Evolutionary conservation across 2,329 filamentous ascomycete genomes (phyloP).

Genomic region (Dactylellina leptospora): DNA sequence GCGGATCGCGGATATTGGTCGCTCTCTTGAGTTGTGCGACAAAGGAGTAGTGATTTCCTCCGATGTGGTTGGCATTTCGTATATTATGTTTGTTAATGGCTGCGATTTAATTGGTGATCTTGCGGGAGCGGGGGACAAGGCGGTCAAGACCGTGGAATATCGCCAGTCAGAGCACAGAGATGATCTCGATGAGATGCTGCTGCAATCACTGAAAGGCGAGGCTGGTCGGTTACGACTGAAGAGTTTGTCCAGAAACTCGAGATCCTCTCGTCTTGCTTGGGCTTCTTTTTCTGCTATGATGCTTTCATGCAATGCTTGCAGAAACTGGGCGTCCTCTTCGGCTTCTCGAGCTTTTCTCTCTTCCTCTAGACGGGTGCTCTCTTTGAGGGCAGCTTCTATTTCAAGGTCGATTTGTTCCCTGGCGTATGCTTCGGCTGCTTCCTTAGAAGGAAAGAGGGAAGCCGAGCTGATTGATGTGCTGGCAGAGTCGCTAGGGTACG

Average conservation of each 20-base stretch:
- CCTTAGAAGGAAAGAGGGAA: slow-evolving; percentile 46
- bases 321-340: slow-evolving; percentile 45
- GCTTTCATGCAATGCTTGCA: slow-evolving; percentile 48
- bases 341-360: slow-evolving; percentile 40
- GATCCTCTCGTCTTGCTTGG: slow-evolving; percentile 45
- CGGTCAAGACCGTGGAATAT: slow-evolving; percentile 40
- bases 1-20: slow-evolving; percentile 46
- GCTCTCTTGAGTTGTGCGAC: slow-evolving; percentile 49
- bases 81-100: slow-evolving; percentile 28
- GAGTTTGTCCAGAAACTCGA: slow-evolving; percentile 45
- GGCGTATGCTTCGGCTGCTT: slow-evolving; percentile 46
- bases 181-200: slow-evolving; percentile 38
- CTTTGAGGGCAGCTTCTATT: slow-evolving; percentile 48
- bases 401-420: slow-evolving; percentile 48
- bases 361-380: slow-evolving; percentile 46
- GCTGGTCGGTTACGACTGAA: slow-evolving; percentile 40
- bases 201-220: slow-evolving; percentile 47
- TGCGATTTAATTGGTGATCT: slow-evolving; percentile 30
- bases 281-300: slow-evolving; percentile 49
- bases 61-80: slow-evolving; percentile 39
- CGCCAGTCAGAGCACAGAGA: slow-evolving; percentile 34
- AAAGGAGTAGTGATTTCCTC: slow-evolving; percentile 37
- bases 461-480: slow-evolving; percentile 40
- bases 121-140: slow-evolving; percentile 40
- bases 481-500: slow-evolving; percentile 28